phyloP scores from a whole-genome alignment of 2,329 filamentous ascomycete species.

The Coniochaeta ligniaria region DNA sequence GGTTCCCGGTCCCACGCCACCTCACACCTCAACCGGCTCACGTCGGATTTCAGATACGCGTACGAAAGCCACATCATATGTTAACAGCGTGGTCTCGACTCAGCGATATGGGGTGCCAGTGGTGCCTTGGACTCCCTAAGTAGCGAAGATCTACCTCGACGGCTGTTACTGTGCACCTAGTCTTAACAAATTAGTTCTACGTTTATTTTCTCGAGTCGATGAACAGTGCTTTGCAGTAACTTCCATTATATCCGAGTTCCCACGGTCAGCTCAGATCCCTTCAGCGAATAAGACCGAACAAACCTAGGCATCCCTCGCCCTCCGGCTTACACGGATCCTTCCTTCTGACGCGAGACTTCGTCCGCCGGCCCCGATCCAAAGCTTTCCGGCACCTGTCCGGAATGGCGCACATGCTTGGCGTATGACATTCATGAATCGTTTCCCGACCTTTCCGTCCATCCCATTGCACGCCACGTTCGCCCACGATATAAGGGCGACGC shows the following conservation, averaged over 20 bases:
- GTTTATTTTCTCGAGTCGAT: not conserved
- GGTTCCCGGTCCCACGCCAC: not conserved
- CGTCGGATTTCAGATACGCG: not conserved
- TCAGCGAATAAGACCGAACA: not conserved
- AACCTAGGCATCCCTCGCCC: not conserved
- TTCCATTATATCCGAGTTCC: not conserved
- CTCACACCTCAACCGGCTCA: not conserved
- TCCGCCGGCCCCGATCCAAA: not conserved
- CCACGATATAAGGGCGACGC: not conserved
- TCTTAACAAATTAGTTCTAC: no score
- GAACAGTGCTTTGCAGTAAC: not conserved
- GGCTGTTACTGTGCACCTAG: no score
- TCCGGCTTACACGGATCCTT: slow-evolving; percentile 1
- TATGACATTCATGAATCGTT: not conserved
- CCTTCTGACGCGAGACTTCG: not conserved
- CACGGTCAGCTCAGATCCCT: not conserved
- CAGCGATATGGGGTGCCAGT: not conserved
- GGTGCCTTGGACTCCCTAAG: not conserved
- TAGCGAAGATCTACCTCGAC: not conserved
- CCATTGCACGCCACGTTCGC: not conserved
- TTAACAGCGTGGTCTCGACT: not conserved
- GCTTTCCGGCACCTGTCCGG: not conserved
- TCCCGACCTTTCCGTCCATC: not conserved
- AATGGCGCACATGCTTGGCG: not conserved
- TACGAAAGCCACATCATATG: not conserved